Conservation (phyloP, 306 rosid genomes). For the Cercis canadensis region DNA sequence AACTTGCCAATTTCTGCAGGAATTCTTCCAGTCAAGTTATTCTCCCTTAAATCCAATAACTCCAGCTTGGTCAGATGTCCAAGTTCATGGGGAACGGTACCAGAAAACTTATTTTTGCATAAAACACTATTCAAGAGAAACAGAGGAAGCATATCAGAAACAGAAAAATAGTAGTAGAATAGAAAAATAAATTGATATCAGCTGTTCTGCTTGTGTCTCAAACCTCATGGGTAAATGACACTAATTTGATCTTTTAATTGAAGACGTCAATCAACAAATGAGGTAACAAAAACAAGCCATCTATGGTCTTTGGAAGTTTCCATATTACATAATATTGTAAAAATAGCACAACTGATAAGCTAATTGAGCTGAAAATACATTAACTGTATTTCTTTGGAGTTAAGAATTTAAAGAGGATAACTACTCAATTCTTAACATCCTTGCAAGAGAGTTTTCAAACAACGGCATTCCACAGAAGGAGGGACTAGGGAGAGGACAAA, state of each 20-base stretch:
- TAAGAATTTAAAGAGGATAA: not conserved
- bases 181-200: constrained; percentile 5
- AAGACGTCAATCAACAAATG: constrained; percentile 8
- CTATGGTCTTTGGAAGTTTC: not conserved
- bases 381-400: not conserved
- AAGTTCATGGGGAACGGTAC: constrained; percentile 79
- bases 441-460: not conserved
- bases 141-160: constrained; percentile 31
- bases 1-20: constrained; percentile 67
- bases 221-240: constrained; percentile 7
- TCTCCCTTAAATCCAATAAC: constrained; percentile 83
- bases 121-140: constrained; percentile 61
- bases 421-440: not conserved
- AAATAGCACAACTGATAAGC: not conserved
- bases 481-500: not conserved
- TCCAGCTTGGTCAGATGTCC: constrained; percentile 68
- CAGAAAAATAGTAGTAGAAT: not conserved
- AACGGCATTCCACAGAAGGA: not conserved
- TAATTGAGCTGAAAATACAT: constrained; percentile 10
- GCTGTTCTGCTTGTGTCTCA: constrained; percentile 7
- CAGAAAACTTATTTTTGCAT: constrained; percentile 70
- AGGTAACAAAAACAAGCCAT: constrained; percentile 6
- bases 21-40: constrained; percentile 67
- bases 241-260: constrained; percentile 23
- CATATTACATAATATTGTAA: not conserved